Evolutionary conservation across 148 eudicot species (phyloP).

Genomic region (Persicaria maculosa): DNA sequence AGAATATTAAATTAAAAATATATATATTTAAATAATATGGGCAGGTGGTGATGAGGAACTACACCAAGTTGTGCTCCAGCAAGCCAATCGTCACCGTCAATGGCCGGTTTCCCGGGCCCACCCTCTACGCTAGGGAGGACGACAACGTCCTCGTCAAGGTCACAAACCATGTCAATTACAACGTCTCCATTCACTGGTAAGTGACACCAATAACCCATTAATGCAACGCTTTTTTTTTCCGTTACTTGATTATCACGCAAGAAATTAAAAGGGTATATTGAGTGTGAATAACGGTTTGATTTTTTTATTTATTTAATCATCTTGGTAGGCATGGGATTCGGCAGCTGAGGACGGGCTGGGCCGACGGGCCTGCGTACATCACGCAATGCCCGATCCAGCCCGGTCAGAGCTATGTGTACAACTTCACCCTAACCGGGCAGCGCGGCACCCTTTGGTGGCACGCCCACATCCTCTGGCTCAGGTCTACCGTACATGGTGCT

Average conservation of each 20-base stretch:
- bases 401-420: constrained; percentile 55
- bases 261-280: neutral
- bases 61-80: constrained; percentile 58
- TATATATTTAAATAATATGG: neutral
- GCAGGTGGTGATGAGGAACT: constrained; percentile 57
- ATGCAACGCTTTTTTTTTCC: neutral
- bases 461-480: constrained; percentile 71
- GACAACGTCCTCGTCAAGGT: constrained; percentile 61
- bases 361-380: constrained; percentile 85
- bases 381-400: constrained; percentile 77
- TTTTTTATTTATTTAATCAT: neutral
- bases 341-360: constrained; percentile 70
- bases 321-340: constrained; percentile 64
- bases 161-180: constrained; percentile 51
- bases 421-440: constrained; percentile 70
- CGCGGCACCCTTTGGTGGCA: constrained; percentile 86
- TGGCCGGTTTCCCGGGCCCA: constrained; percentile 74
- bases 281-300: neutral
- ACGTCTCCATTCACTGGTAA: constrained; percentile 71
- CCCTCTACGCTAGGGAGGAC: constrained; percentile 67
- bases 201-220: neutral
- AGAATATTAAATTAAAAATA: neutral
- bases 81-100: constrained; percentile 68
- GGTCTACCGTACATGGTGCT: constrained; percentile 76
- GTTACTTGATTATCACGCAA: neutral